A percentile compares a stretch with the other conserved stretches of the same genome.
Evolutionary conservation across 768 basidiomycete species (phyloP).

Genomic region (Scleroderma bovista): DNA sequence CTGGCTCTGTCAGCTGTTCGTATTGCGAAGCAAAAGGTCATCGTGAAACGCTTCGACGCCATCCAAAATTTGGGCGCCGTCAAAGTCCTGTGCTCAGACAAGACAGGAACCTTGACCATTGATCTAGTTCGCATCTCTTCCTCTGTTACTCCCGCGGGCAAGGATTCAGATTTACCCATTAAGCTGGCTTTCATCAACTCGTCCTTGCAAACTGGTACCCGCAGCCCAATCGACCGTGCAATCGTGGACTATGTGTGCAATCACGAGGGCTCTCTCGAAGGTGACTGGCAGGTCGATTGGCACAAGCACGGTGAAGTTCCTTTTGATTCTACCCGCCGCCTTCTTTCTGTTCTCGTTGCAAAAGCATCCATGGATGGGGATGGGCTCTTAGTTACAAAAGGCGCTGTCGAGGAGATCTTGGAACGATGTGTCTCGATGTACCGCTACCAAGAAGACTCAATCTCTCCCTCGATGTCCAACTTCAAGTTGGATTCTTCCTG

Average conservation of each 20-base stretch:
- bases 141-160: constrained; percentile 19
- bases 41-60: constrained; percentile 59
- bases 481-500: constrained; percentile 16
- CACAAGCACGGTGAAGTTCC: constrained; percentile 30
- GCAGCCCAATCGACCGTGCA: constrained; percentile 32
- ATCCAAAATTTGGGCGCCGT: constrained; percentile 59
- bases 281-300: constrained; percentile 17
- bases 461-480: neutral
- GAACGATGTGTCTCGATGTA: constrained; percentile 23
- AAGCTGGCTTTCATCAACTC: constrained; percentile 30
- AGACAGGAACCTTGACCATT: constrained; percentile 56
- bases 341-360: constrained; percentile 32
- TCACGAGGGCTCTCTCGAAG: constrained; percentile 7
- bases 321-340: constrained; percentile 32
- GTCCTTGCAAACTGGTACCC: constrained; percentile 28
- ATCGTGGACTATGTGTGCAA: constrained; percentile 23
- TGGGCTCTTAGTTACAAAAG: constrained; percentile 25
- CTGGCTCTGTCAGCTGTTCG: constrained; percentile 52
- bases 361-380: constrained; percentile 8
- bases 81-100: constrained; percentile 52
- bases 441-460: constrained; percentile 10
- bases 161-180: constrained; percentile 18
- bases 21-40: constrained; percentile 53
- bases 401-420: constrained; percentile 29
- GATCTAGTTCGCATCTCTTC: constrained; percentile 33